Evolutionary conservation across 768 basidiomycete species (phyloP), one percentile per base, ranked within the genome.

Genomic region (Krasilnikovozyma curviuscula): DNA sequence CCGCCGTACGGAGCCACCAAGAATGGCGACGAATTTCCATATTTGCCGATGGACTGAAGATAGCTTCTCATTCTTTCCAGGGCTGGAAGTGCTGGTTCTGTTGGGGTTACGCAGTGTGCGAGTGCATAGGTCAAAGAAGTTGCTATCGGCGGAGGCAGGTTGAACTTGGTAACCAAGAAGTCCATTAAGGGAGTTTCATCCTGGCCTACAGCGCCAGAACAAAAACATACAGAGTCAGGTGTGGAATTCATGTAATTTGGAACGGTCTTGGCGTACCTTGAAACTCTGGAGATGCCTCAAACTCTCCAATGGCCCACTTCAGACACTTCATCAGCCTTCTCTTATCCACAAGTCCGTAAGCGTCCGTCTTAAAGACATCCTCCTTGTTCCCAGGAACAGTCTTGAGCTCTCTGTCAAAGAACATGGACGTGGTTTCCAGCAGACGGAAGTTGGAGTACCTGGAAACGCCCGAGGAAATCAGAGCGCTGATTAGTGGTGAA

Each of bases 1-100:
- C 86, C 83, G 16, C 91, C 91, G 61, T 93, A 95, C 56, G 93
- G 85, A 0, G 85, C 85, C n/a, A 97, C 70, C 14, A 97, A 73
- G 66, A 86, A 95, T 1, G 88, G 77, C 0, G 77, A 77, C n/a
- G 64, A 31, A n/a, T 52, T 72, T 63, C 89, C 89, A 58, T 93
- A 95, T 27, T 83, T 72, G 3, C 89, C 88, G 16, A 76, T 65
- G 0, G 86, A 83, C 40, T 70, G 76, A 13, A 95, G 69, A 60
- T 82, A 86, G 21, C 69, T 65, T 7, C 77, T 74, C 10, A 88
- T 66, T 7, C 88, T 77, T n/a, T 64, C 62, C 7, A 97, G 65
- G 2, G 81, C 74, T 1, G 72, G 70, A 7, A 75, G 59, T 1
- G 81, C 77, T 2, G 71, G 66, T 42, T 93, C 89, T 85, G 57